Evolutionary conservation across 164 flowering plant genomes (phyloP).

Genomic region (Vitis rotundifolia): DNA sequence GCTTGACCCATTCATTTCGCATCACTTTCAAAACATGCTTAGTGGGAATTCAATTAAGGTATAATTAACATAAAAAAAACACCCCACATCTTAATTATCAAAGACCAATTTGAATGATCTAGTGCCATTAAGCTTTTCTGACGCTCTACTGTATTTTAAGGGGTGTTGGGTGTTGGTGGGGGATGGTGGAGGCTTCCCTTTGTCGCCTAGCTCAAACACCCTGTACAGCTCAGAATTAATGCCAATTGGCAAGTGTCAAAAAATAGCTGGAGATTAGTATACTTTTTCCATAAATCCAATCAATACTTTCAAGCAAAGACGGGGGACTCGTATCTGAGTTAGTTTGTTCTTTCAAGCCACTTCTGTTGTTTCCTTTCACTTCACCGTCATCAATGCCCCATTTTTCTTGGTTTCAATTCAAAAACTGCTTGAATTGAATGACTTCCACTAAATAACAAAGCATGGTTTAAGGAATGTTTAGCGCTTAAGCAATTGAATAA

Average conservation of each 20-base stretch:
- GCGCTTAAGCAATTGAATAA: conserved; percentile 52
- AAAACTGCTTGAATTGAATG: conserved; percentile 11
- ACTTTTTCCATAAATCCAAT: not conserved
- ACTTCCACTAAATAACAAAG: conserved; percentile 13
- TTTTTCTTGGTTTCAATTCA: conserved; percentile 10
- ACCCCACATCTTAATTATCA: conserved; percentile 8
- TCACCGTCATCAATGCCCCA: conserved; percentile 14
- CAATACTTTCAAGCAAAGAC: conserved; percentile 19
- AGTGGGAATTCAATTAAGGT: conserved; percentile 9
- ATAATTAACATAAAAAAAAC: conserved; percentile 12
- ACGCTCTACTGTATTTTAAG: not conserved
- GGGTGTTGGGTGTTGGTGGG: conserved; percentile 4
- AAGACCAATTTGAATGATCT: conserved; percentile 7
- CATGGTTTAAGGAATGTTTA: conserved; percentile 38
- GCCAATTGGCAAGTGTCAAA: conserved; percentile 26
- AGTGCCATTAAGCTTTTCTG: conserved; percentile 5
- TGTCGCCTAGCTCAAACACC: conserved; percentile 21
- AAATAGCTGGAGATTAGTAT: conserved; percentile 1
- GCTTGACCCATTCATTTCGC: conserved; percentile 16
- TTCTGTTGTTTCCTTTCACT: conserved; percentile 13
- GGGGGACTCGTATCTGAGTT: too few species aligned
- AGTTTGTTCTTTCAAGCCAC: conserved; percentile 1
- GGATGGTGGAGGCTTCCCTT: conserved; percentile 20
- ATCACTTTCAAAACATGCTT: conserved; percentile 20
- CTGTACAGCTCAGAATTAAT: not conserved